A percentile compares a stretch with the other conserved stretches of the same genome.
phyloP scores from a whole-genome alignment of 2,329 filamentous ascomycete genomes.

The Trichoderma arundinaceum region DNA sequence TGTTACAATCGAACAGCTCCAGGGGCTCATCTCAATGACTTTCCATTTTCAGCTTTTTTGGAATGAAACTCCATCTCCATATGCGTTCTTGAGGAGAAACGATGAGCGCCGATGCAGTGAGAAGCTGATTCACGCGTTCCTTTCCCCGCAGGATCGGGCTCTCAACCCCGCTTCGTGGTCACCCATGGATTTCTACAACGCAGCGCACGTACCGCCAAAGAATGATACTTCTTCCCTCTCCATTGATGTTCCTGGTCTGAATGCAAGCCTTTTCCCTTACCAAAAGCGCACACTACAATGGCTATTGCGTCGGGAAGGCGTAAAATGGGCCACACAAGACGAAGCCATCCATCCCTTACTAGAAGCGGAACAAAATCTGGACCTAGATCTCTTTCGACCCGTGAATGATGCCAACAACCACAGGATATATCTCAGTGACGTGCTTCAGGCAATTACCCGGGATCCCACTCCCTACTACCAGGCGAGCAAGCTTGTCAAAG shows the following conservation, averaged over 20 bases:
- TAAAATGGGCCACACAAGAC: slow-evolving; percentile 50
- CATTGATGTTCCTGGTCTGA: slow-evolving; percentile 52
- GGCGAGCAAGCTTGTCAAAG: slow-evolving; percentile 51
- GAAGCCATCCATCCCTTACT: slow-evolving; percentile 35
- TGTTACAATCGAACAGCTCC: slow-evolving; percentile 41
- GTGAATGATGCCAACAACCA: slow-evolving; percentile 44
- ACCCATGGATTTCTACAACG: slow-evolving; percentile 70
- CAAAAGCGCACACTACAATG: slow-evolving; percentile 73
- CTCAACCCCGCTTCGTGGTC: slow-evolving; percentile 43
- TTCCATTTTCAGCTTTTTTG: slow-evolving; percentile 50
- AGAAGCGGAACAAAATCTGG: slow-evolving; percentile 23
- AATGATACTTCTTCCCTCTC: slow-evolving; percentile 46
- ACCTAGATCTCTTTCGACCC: slow-evolving; percentile 41
- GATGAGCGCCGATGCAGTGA: slow-evolving; percentile 44
- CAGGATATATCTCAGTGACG: slow-evolving; percentile 63
- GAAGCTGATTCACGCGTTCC: slow-evolving; percentile 47
- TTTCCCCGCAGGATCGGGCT: slow-evolving; percentile 34
- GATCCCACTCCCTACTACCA: slow-evolving; percentile 54
- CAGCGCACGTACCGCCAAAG: slow-evolving; percentile 65
- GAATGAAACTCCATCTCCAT: slow-evolving; percentile 48
- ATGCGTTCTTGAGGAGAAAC: slow-evolving; percentile 40
- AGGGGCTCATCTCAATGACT: slow-evolving; percentile 39
- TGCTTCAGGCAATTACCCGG: slow-evolving; percentile 64
- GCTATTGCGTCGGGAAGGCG: slow-evolving; percentile 70
- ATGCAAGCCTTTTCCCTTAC: slow-evolving; percentile 69